Conservation (phyloP, 2,329 filamentous ascomycete species). For the Aspergillus chevalieri region DNA sequence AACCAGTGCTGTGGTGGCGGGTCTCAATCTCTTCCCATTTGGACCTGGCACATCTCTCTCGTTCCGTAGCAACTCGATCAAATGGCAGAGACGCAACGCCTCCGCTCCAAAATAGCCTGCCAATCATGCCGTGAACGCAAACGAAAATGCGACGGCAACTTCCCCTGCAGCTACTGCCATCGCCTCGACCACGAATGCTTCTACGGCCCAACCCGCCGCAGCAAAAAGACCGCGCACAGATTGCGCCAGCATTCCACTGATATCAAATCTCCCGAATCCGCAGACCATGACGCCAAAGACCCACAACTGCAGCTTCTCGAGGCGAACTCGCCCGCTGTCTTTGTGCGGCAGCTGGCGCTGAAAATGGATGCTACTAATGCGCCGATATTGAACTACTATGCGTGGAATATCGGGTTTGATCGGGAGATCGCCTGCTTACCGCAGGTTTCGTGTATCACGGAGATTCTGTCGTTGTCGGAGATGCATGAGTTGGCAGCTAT, state of each 20-base stretch:
- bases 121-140: neutral
- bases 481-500: neutral
- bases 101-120: neutral
- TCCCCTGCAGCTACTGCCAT: neutral
- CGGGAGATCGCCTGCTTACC: neutral
- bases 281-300: neutral
- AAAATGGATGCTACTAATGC: neutral
- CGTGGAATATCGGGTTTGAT: neutral
- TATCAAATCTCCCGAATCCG: neutral
- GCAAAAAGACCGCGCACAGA: neutral
- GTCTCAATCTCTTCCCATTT: too few species aligned
- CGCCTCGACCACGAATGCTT: neutral
- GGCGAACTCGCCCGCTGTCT: neutral
- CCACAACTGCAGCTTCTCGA: neutral
- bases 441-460: slow-evolving; percentile 1
- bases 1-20: neutral
- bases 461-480: neutral
- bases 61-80: neutral
- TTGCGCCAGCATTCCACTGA: neutral
- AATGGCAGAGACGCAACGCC: neutral
- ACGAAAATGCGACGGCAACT: neutral
- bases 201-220: neutral
- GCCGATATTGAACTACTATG: neutral
- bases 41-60: neutral
- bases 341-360: neutral